Conservation (phyloP, 2,329 filamentous ascomycete species). For the Penicillium sp. region DNA sequence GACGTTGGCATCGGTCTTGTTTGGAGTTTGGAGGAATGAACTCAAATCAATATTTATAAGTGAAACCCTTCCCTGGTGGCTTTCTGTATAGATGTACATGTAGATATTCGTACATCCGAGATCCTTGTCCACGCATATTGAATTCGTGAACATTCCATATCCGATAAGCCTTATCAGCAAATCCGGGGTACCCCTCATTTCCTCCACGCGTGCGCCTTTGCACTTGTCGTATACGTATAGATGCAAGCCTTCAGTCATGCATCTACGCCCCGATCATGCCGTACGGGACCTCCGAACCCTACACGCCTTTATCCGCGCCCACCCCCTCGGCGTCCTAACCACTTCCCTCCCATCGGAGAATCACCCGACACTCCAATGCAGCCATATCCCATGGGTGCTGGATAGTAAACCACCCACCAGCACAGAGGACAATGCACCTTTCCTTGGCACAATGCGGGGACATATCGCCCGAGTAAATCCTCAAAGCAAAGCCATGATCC, state of each 20-base stretch:
- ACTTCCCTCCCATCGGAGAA: constrained; percentile 16
- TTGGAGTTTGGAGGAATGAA: constrained; percentile 1
- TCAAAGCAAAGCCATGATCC: constrained; percentile 20
- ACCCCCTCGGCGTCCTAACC: constrained; percentile 21
- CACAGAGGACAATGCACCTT: background rate
- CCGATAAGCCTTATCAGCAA: constrained; percentile 16
- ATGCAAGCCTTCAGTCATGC: constrained; percentile 6
- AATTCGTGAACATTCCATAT: background rate
- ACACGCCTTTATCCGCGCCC: constrained; percentile 17
- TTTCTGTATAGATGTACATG: no score
- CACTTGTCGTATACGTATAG: background rate
- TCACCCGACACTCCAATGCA: constrained; percentile 19
- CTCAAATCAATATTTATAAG: background rate
- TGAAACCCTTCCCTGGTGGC: background rate
- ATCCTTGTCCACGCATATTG: no score
- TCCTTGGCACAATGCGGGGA: constrained; percentile 10
- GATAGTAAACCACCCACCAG: constrained; percentile 1
- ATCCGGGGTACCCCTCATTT: constrained; percentile 16
- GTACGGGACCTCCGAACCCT: constrained; percentile 17
- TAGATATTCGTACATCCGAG: no score
- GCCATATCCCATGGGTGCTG: constrained; percentile 21
- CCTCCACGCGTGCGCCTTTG: background rate
- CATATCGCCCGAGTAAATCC: constrained; percentile 23
- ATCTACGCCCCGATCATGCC: constrained; percentile 19
- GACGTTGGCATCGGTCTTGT: constrained; percentile 7